A percentile compares a stretch with the other conserved stretches of the same genome.
phyloP scores from a whole-genome alignment of 2,329 filamentous ascomycete genomes.

The Diaporthe sp. region DNA sequence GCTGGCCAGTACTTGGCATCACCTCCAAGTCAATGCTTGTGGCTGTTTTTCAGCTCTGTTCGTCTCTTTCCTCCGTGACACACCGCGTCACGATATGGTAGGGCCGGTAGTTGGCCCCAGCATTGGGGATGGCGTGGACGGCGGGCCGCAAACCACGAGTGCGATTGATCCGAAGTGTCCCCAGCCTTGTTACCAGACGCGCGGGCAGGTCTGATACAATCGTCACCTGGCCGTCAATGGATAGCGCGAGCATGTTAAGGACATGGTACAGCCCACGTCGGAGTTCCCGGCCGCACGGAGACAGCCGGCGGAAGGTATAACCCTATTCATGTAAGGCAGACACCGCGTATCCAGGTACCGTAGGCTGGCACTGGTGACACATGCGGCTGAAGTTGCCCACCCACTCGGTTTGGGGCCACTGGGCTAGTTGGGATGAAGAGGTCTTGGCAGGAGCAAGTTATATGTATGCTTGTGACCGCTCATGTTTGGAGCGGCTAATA shows the following conservation, averaged over 20 bases:
- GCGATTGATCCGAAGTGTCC: background rate
- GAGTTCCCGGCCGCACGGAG: slow-evolving; percentile 24
- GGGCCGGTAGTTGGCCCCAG: background rate
- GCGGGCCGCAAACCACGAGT: background rate
- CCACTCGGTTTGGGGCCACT: background rate
- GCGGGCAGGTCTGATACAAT: slow-evolving; percentile 23
- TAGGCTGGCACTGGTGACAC: background rate
- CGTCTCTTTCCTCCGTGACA: background rate
- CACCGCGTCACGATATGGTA: background rate
- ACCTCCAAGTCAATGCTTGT: background rate
- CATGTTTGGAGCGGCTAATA: slow-evolving; percentile 32
- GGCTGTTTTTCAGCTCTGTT: background rate
- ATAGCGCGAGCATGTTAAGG: slow-evolving; percentile 30
- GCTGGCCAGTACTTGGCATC: background rate
- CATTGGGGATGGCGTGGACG: background rate
- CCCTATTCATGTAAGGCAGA: background rate
- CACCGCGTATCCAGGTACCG: background rate
- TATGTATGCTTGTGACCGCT: slow-evolving; percentile 35
- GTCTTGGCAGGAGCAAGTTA: slow-evolving; percentile 33
- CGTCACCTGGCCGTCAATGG: background rate
- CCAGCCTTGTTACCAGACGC: slow-evolving; percentile 11
- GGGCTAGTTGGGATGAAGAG: slow-evolving; percentile 1
- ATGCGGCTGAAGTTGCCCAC: slow-evolving; percentile 28
- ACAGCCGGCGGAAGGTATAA: slow-evolving; percentile 18
- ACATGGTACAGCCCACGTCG: slow-evolving; percentile 13